Conservation (phyloP, 164 flowering plant species). For the Annona squamosa region DNA sequence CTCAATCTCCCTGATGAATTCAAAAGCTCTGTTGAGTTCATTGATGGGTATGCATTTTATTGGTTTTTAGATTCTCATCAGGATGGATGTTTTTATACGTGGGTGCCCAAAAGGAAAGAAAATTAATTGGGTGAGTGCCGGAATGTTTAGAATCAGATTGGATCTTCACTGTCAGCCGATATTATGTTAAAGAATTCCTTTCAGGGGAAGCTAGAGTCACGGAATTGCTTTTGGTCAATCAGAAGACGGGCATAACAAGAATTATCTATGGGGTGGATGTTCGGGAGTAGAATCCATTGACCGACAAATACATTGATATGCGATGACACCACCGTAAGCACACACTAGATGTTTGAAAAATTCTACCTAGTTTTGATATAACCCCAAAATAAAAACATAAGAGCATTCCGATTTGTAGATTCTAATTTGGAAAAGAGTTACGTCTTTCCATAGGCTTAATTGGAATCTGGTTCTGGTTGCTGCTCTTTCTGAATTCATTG, state of each 20-base stretch:
- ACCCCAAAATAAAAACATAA: background rate
- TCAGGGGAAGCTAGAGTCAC: conserved; percentile 66
- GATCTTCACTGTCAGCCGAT: conserved; percentile 75
- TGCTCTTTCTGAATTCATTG: conserved; percentile 58
- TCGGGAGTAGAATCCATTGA: conserved; percentile 83
- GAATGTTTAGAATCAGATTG: conserved; percentile 55
- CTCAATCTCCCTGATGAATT: conserved; percentile 65
- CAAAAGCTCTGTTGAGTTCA: conserved; percentile 75
- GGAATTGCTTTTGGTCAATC: conserved; percentile 54
- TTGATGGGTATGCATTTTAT: conserved; percentile 58
- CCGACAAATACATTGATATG: conserved; percentile 59
- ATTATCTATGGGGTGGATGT: conserved; percentile 93
- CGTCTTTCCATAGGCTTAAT: conserved; percentile 55
- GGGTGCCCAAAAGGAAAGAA: conserved; percentile 73
- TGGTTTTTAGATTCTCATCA: background rate
- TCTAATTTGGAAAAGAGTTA: no score
- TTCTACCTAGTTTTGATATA: background rate
- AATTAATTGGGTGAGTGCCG: conserved; percentile 98
- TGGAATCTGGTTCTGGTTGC: conserved; percentile 64
- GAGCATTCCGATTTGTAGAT: no score
- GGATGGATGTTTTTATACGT: background rate
- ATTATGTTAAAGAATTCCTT: conserved; percentile 73
- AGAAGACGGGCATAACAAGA: conserved; percentile 42
- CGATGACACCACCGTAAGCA: conserved; percentile 67
- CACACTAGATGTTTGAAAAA: background rate